phyloP scores from a whole-genome alignment of 306 rosid species.

The Rubus parviflorus region DNA sequence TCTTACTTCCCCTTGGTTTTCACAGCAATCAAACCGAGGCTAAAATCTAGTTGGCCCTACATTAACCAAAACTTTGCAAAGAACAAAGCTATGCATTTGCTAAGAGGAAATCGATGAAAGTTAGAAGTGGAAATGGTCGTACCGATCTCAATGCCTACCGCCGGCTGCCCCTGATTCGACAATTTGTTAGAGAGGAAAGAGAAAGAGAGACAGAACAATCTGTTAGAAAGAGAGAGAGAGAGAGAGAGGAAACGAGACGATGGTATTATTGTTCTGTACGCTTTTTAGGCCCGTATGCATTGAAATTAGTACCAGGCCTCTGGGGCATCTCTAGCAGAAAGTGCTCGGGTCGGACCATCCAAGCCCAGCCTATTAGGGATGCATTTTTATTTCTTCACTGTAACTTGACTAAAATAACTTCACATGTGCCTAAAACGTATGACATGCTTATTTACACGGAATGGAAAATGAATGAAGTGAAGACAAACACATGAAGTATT shows the following conservation, averaged over 20 bases:
- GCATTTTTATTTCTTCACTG: neutral
- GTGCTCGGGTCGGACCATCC: neutral
- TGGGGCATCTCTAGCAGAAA: neutral
- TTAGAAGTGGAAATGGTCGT: conserved; percentile 23
- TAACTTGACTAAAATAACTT: too few species aligned
- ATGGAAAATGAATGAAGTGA: too few species aligned
- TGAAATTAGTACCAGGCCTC: neutral
- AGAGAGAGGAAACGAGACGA: neutral
- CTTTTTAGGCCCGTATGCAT: conserved; percentile 12
- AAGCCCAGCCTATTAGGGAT: neutral
- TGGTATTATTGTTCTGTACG: neutral
- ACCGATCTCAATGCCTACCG: conserved; percentile 45
- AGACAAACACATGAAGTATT: too few species aligned
- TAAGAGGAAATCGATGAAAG: conserved; percentile 4
- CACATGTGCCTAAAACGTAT: too few species aligned
- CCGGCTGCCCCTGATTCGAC: conserved; percentile 44
- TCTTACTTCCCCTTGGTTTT: conserved; percentile 4
- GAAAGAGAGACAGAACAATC: neutral
- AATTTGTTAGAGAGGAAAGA: conserved; percentile 17
- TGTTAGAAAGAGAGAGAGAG: conserved; percentile 13
- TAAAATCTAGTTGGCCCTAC: conserved; percentile 21
- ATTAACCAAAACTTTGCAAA: neutral
- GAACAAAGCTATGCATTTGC: neutral
- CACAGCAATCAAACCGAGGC: conserved; percentile 24
- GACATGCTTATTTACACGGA: too few species aligned